Base-by-base conservation (phyloP, 306 rosid genomes). In the Prinsepia uniflora region DNA sequence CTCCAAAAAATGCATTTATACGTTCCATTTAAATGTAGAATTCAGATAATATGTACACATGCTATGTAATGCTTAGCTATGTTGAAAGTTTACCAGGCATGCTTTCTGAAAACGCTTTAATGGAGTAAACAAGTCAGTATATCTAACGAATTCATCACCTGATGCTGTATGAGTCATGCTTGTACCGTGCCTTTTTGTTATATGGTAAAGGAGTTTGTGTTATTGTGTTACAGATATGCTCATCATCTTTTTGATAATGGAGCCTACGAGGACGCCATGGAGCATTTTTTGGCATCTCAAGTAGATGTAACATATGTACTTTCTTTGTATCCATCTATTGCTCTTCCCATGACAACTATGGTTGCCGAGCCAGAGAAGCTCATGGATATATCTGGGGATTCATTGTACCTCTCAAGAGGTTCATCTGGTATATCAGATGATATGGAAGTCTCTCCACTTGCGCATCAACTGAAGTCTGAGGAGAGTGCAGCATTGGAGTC, bases 261-360 rank as follows among this genome's bases (percentile, higher is more conserved):
- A 77, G 90, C 86, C 84, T 95, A 89, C 75, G 99, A 91, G 86
- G 99, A 87, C 68, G 96, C 97, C 71, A 85, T 95, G 99, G 99
- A 89, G 78, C 96, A 95, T 70, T 95, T 95, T 81, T 72, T 91
- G 81, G 96, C 84, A 55, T 89, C 99, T 72, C 97, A 87, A 83
- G 95, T 91, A 49, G 92, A 95, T 66, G 81, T 91, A 81, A 91
- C 91, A 54, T 88, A 89, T 75, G 99, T 95, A 22, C 96, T 95
- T 72, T 92, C 96, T 34, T 73, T 95, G 65, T 95, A 86, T 84
- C 90, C 96, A 53, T 91, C 92, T 57, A 85, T 95, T 74, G 57
- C 75, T 65, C 96, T 95, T 85, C 99, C 97, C 6, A 91, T 85
- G 79, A 91, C 99, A 55, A 74, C 86, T 70, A 36, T 85, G 76